These are phyloP conservation scores for Ichthyophthirius multifiliis DNA, from an alignment of 169 alveolate genomes.

Conservation along the genomic window DNA sequence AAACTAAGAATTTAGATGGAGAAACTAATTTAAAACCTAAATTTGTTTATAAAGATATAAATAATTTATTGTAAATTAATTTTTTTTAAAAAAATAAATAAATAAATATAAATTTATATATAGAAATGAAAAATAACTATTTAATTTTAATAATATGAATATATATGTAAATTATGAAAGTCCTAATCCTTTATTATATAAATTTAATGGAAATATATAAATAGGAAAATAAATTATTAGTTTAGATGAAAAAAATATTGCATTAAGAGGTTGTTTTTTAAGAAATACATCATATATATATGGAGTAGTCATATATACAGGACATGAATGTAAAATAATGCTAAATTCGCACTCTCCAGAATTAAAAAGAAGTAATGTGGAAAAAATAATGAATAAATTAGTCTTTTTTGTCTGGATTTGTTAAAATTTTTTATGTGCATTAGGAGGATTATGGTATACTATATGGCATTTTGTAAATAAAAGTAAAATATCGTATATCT, in stretches of 20 bases:
- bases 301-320: slow-evolving; percentile 82
- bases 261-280: slow-evolving; percentile 68
- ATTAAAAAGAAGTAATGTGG: slow-evolving; percentile 19
- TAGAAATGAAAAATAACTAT: slow-evolving; percentile 29
- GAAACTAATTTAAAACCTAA: slow-evolving; percentile 91
- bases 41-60: slow-evolving; percentile 73
- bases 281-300: slow-evolving; percentile 69
- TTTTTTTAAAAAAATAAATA: neutral
- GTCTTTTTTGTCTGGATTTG: slow-evolving; percentile 41
- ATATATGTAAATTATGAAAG: slow-evolving; percentile 34
- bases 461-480: neutral
- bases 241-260: neutral
- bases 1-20: slow-evolving; percentile 92
- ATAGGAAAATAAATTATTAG: neutral
- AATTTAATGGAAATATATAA: slow-evolving; percentile 42
- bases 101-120: slow-evolving; percentile 18
- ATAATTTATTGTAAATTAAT: neutral
- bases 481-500: too few relatives aligned
- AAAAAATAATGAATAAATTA: slow-evolving; percentile 39
- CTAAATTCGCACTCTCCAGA: neutral
- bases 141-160: slow-evolving; percentile 33
- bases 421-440: neutral
- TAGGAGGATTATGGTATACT: neutral
- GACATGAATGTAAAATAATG: slow-evolving; percentile 52
- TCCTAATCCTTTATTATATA: slow-evolving; percentile 43